Conservation (phyloP, 1,284 basidiomycete species). For the Peniophora sp. region DNA sequence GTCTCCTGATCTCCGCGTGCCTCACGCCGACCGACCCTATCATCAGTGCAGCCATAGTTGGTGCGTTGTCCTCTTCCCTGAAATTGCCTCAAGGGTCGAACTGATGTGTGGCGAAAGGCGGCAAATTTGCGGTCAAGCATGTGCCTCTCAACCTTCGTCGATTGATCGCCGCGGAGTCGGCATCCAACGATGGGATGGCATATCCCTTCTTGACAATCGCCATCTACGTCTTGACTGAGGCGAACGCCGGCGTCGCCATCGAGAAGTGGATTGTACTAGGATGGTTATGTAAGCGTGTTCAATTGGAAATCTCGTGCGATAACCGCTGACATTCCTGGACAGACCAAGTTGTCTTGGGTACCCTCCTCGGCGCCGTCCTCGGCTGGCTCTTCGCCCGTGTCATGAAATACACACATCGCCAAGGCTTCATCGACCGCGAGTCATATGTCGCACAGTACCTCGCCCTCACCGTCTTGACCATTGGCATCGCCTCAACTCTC, state of each 20-base stretch:
- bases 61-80: slow-evolving; percentile 19
- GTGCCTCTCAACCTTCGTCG: slow-evolving; percentile 82
- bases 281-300: slow-evolving; percentile 52
- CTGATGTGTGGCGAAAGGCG: slow-evolving; percentile 49
- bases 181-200: slow-evolving; percentile 81
- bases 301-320: too few relatives aligned
- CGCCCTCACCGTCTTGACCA: slow-evolving; percentile 73
- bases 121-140: slow-evolving; percentile 82
- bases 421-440: slow-evolving; percentile 81
- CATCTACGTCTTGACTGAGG: slow-evolving; percentile 77
- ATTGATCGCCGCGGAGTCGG: slow-evolving; percentile 87
- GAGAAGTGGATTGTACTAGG: slow-evolving; percentile 78
- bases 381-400: slow-evolving; percentile 72
- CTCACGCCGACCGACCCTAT: slow-evolving; percentile 93
- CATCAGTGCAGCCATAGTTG: slow-evolving; percentile 57
- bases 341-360: slow-evolving; percentile 87
- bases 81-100: slow-evolving; percentile 22
- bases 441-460: slow-evolving; percentile 91
- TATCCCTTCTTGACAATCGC: slow-evolving; percentile 90
- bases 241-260: slow-evolving; percentile 55
- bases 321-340: too few relatives aligned
- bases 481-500: slow-evolving; percentile 70
- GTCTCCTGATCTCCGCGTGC: slow-evolving; percentile 83
- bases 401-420: slow-evolving; percentile 75
- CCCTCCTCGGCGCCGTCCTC: slow-evolving; percentile 65